Evolutionary conservation across 202 grass and related monocot genomes (phyloP).

Genomic region (Setaria viridis): DNA sequence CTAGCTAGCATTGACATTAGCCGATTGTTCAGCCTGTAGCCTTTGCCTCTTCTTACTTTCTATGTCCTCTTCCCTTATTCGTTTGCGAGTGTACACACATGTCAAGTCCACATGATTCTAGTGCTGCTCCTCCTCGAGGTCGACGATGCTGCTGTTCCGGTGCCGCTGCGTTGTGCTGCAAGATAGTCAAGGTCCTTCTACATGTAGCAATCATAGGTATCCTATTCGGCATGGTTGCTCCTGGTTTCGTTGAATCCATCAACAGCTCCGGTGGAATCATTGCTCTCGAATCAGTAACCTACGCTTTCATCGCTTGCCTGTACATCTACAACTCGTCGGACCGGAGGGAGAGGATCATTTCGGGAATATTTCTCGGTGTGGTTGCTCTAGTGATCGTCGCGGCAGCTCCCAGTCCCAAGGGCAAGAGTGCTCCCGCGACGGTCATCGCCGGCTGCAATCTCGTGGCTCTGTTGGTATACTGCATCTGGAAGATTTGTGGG

Average conservation of each 20-base stretch:
- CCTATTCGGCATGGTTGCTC: not conserved
- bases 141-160: not conserved
- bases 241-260: too few relatives aligned
- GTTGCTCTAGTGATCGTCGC: not conserved
- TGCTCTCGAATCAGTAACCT: conserved; percentile 2
- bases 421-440: not conserved
- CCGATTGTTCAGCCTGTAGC: too few relatives aligned
- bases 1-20: too few relatives aligned
- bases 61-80: not conserved
- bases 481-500: conserved; percentile 8
- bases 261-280: not conserved
- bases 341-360: not conserved
- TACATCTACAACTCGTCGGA: not conserved
- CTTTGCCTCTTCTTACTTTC: not conserved
- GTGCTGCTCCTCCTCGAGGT: not conserved
- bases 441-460: not conserved
- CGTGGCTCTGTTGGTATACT: conserved; percentile 3
- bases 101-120: not conserved
- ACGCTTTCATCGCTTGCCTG: not conserved
- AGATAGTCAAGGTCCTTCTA: not conserved
- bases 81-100: not conserved
- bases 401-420: not conserved
- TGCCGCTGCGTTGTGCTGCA: not conserved
- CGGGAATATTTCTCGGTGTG: not conserved
- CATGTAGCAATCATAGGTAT: not conserved